Evolutionary conservation across 2,329 filamentous ascomycete genomes (phyloP), one percentile per base, ranked within the genome.

Genomic region (Thelonectria blattea): DNA sequence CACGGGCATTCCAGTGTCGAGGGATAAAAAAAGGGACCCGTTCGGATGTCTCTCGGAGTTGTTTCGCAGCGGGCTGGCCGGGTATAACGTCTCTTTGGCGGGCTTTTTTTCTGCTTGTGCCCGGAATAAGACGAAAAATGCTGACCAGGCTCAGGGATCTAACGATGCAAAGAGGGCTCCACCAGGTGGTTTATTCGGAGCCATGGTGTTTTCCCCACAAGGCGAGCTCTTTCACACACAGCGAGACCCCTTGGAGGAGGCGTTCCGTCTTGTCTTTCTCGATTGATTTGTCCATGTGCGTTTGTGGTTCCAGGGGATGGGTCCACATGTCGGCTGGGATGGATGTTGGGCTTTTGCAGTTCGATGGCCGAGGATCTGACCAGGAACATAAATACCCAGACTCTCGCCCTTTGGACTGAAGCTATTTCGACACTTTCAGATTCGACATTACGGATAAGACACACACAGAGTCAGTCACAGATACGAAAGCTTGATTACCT

Each of bases 21-120:
- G 24, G 22, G 14, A 50, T 32, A 54, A 41, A 53, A 42, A 50
- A 43, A 59, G 65, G 42, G 39, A 63, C 67, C 61, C 65, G 56
- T 22, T 62, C 67, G 67, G 67, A 66, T 59, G 62, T 69, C 67
- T 69, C 64, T 69, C 67, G 67, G 67, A 42, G 49, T 69, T 34
- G 32, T 47, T 47, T 52, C 52, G 39, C 52, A 60, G 52, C 48
- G 48, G 58, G 27, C 39, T 52, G 47, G 30, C 58, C 48, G 52
- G 58, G 22, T n/a, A 27, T 47, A 47, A 20, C 10, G n/a, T 41
- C 18, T 43, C 17, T 20, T 43, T 20, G 22, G 37, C n/a, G 24
- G 37, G n/a, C n/a, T 27, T 54, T 42, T 45, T 27, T 54, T 42
- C 30, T 17, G 34, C 15, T 51, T 27, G 49, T 52, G n/a, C 9